Evolutionary conservation across 2,329 filamentous ascomycete species (phyloP).

Genomic region (Fusarium neocosmosporiellum): DNA sequence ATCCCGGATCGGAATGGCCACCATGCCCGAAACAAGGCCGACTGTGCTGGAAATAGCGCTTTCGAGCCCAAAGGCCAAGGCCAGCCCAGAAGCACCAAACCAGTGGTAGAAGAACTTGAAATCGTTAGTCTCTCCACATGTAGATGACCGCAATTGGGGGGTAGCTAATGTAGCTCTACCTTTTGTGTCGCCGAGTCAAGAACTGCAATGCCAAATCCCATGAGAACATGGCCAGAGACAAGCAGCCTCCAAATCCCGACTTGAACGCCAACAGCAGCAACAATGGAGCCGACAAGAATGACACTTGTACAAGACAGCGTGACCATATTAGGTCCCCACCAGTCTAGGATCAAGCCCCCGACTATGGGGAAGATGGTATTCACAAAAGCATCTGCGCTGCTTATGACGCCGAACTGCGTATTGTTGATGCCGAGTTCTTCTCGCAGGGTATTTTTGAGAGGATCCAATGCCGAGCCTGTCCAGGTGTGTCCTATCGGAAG

Average conservation of each 20-base stretch:
- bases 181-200: slow-evolving; percentile 38
- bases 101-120: slow-evolving; percentile 41
- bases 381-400: slow-evolving; percentile 40
- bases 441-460: background rate
- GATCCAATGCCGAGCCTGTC: background rate
- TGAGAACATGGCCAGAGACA: slow-evolving; percentile 33
- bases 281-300: slow-evolving; percentile 36
- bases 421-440: slow-evolving; percentile 33
- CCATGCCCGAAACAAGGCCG: slow-evolving; percentile 37
- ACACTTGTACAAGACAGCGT: slow-evolving; percentile 36
- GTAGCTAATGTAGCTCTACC: background rate
- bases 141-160: fast-evolving
- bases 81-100: slow-evolving; percentile 37
- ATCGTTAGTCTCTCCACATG: background rate
- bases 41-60: slow-evolving; percentile 36
- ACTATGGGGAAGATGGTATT: slow-evolving; percentile 40
- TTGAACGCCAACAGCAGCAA: slow-evolving; percentile 35
- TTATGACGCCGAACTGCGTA: slow-evolving; percentile 40
- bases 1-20: slow-evolving; percentile 38
- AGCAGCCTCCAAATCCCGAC: slow-evolving; percentile 32
- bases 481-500: background rate
- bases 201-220: slow-evolving; percentile 39
- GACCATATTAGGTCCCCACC: slow-evolving; percentile 38
- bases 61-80: slow-evolving; percentile 39
- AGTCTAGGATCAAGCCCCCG: slow-evolving; percentile 38